Base-by-base conservation (phyloP, 495 filamentous ascomycete species). In the Hypoxylon cercidicola region DNA sequence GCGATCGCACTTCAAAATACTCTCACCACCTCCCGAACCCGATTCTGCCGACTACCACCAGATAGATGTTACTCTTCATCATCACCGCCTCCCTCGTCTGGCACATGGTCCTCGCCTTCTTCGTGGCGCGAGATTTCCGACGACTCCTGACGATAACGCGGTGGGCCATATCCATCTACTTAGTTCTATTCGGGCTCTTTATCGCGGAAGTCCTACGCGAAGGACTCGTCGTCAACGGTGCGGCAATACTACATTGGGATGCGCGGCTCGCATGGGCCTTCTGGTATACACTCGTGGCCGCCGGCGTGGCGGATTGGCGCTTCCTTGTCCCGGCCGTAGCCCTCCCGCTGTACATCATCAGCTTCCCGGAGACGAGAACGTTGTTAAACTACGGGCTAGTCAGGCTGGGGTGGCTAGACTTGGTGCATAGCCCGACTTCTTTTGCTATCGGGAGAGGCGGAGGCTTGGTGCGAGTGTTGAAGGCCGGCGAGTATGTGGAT, bases 301-400 rank as follows among this genome's bases (percentile, higher is more conserved):
- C 15, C 21, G 37, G 46, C 37, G 4, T 46, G 0, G 1, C 44
- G 9, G 37, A 50, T 44, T 50, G 50, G 49, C 34, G 37, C 1
- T 62, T 55, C 21, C 57, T 68, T 0, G 5, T 63, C 0, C 52
- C 46, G 3, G 57, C 62, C 4, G 32, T 15, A 9, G 1, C 23
- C 9, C 25, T 57, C 0, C 37, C 48, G n/a, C 13, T 47, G 3
- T 41, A 20, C 30, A 40, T 59, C 1, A 19, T 68, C 25, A 49
- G 37, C 16, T 54, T 45, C 9, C 57, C 55, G 21, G 58, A 62
- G 49, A 11, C 46, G 5, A 25, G 48, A 7, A 53, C 9, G 11
- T 9, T 68, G 16, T 28, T 71, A 1, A 23, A 69, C 20, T 47
- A 55, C 34, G 69, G 69, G 19, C 18, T 71, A 6, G 58, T 59